Conservation (phyloP, 2,329 filamentous ascomycete species). For the Fusarium begoniae region DNA sequence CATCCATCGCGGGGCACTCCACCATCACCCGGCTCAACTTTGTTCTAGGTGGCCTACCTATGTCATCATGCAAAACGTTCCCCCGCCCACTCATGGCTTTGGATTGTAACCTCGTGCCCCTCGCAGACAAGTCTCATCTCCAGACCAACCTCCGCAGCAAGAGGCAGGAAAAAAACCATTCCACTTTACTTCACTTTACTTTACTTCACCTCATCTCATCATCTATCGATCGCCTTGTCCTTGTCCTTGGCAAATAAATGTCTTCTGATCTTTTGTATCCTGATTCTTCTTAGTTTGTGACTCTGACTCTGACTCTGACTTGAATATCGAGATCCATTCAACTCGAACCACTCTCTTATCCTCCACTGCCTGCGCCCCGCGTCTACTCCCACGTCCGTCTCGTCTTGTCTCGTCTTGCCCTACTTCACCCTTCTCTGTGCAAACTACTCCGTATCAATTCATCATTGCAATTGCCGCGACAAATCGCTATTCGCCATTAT, state of each 20-base stretch:
- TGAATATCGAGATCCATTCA: conserved; percentile 7
- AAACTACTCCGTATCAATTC: neutral
- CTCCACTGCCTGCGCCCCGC: neutral
- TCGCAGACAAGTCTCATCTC: conserved; percentile 20
- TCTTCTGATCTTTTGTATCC: conserved; percentile 20
- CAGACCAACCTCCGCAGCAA: conserved; percentile 30
- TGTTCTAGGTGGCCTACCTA: conserved; percentile 18
- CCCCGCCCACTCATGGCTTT: conserved; percentile 26
- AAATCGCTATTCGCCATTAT: neutral
- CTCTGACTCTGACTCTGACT: neutral
- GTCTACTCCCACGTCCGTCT: neutral
- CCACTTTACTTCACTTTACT: conserved; percentile 4
- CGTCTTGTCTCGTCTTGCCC: neutral
- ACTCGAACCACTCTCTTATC: neutral
- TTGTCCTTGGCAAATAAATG: conserved; percentile 20
- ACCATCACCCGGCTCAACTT: neutral
- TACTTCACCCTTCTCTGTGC: conserved; percentile 6
- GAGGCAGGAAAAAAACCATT: conserved; percentile 23
- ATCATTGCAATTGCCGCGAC: conserved; percentile 15
- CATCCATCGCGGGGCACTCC: conserved; percentile 31
- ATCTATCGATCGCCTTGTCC: conserved; percentile 15
- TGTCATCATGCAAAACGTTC: conserved; percentile 33
- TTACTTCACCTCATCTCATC: neutral
- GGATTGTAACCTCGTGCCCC: conserved; percentile 33
- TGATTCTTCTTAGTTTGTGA: conserved; percentile 12